Conservation (phyloP, 2,329 filamentous ascomycete genomes). For the Tolypocladium ovalisporum region DNA sequence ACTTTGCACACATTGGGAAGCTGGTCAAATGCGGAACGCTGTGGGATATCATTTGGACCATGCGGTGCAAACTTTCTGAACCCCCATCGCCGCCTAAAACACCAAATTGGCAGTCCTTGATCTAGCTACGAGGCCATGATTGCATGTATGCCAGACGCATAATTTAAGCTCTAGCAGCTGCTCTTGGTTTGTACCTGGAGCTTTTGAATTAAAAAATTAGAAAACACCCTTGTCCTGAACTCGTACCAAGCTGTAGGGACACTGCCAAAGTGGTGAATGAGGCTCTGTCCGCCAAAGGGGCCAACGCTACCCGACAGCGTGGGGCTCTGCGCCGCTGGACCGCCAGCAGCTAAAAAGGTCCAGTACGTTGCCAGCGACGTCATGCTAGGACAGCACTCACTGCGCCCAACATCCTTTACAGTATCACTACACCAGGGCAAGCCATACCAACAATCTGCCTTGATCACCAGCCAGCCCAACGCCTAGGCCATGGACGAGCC, state of each 20-base stretch:
- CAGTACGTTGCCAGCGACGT: not conserved
- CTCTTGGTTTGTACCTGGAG: not conserved
- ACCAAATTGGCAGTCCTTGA: not conserved
- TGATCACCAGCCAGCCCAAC: not conserved
- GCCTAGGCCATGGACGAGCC: slow-evolving; percentile 8
- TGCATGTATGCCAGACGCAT: not conserved
- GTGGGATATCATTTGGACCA: not conserved
- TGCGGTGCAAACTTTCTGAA: not conserved
- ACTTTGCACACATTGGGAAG: not conserved
- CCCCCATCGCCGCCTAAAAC: not conserved
- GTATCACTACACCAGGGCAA: not conserved
- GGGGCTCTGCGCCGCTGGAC: not conserved
- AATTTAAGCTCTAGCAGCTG: not conserved
- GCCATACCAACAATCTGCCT: not conserved
- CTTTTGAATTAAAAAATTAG: no score
- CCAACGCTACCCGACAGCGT: not conserved
- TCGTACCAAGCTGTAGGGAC: not conserved
- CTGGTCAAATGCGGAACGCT: not conserved
- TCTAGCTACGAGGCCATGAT: not conserved
- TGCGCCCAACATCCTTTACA: not conserved
- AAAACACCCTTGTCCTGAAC: not conserved
- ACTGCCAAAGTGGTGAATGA: not conserved
- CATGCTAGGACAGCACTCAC: not conserved
- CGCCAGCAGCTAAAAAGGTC: not conserved
- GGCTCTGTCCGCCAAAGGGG: not conserved